Evolutionary conservation across 2,329 filamentous ascomycete species (phyloP).

Genomic region (Exserohilum turcica): DNA sequence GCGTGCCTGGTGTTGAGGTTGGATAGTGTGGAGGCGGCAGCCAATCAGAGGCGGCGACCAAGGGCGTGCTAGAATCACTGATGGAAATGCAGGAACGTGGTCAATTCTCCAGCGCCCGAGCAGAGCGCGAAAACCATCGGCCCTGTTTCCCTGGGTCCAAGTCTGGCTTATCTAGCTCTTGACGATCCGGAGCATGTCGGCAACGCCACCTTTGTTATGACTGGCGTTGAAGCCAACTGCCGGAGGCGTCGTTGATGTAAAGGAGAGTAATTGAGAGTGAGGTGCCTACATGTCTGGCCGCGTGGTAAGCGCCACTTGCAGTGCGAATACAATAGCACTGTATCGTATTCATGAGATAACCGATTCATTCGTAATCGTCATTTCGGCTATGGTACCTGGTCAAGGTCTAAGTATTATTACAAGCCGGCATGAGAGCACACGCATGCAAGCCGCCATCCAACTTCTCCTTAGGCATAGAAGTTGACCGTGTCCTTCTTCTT

Average conservation of each 20-base stretch:
- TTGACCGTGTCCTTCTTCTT: conserved; percentile 85
- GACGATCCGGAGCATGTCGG: conserved; percentile 25
- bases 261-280: not conserved
- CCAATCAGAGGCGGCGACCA: conserved; percentile 35
- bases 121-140: conserved; percentile 4
- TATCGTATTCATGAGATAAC: not conserved
- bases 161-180: not conserved
- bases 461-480: conserved; percentile 45
- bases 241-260: no score
- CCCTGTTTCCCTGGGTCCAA: conserved; percentile 6
- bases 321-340: not conserved
- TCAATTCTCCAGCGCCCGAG: conserved; percentile 8
- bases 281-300: not conserved
- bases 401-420: conserved; percentile 44
- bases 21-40: conserved; percentile 17
- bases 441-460: conserved; percentile 25
- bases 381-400: conserved; percentile 22
- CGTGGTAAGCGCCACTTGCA: not conserved
- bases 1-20: conserved; percentile 44
- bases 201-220: conserved; percentile 2
- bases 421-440: conserved; percentile 28
- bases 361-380: conserved; percentile 14
- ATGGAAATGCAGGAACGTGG: conserved; percentile 34
- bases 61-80: conserved; percentile 36
- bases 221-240: not conserved